Conservation (phyloP, 2,329 filamentous ascomycete genomes). For the Endoconidiophora laricicola region DNA sequence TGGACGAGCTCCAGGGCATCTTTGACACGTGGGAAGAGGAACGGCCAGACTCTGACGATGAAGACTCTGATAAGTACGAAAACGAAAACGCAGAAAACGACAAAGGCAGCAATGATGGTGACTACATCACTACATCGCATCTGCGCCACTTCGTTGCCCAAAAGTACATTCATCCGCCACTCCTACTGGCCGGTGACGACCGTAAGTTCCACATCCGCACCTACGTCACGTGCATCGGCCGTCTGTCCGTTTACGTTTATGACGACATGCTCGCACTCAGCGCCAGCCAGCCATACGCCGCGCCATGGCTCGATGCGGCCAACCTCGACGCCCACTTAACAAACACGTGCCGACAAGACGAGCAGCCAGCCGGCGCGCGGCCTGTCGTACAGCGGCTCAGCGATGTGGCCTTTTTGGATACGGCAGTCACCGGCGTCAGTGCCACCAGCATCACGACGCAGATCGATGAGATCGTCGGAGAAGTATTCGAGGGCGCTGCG, state of each 20-base stretch:
- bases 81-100: no score
- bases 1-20: conserved; percentile 67
- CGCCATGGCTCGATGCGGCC: conserved; percentile 38
- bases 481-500: conserved; percentile 75
- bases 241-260: conserved; percentile 73
- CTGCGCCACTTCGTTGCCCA: conserved; percentile 93
- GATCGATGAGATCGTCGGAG: conserved; percentile 56
- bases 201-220: conserved; percentile 91
- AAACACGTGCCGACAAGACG: conserved; percentile 80
- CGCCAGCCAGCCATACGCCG: conserved; percentile 53
- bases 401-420: conserved; percentile 30
- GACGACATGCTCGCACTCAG: conserved; percentile 85
- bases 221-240: conserved; percentile 71
- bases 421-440: conserved; percentile 34
- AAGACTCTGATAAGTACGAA: conserved; percentile 25
- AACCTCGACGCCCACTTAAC: conserved; percentile 66
- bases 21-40: conserved; percentile 83
- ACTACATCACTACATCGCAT: conserved; percentile 66
- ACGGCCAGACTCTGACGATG: conserved; percentile 46
- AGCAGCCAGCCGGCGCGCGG: conserved; percentile 23
- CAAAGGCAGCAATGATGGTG: conserved; percentile 21
- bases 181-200: conserved; percentile 49
- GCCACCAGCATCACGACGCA: conserved; percentile 53
- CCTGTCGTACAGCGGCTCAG: conserved; percentile 63
- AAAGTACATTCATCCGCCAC: conserved; percentile 79